Evolutionary conservation across 2,329 filamentous ascomycete species (phyloP), one percentile per base, ranked within the genome.

Genomic region (Scedosporium boydii): DNA sequence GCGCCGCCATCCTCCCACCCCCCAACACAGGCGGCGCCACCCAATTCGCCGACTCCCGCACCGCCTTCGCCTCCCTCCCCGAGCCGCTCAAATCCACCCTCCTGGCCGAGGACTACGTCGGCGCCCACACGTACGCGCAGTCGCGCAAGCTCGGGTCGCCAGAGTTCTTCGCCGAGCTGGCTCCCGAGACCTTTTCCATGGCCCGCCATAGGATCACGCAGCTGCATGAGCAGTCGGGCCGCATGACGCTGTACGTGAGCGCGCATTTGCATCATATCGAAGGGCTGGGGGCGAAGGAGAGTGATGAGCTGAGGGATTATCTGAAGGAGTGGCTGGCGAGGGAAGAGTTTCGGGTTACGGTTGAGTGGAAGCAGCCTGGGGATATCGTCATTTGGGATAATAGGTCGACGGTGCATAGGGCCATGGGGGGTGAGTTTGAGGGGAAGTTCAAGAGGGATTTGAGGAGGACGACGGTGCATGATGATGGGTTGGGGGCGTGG

Each of bases 361-460:
- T 84, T 3, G 69, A 73, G 48, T 86, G 82, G 82, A 65, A 77
- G 29, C 68, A 77, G 6, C 67, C 71, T 0, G 77, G 80, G 0
- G 83, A 86, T 67, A 57, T 86, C 62, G 69, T 86, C 16, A 75
- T 83, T 18, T 86, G 84, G 83, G 83, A 87, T 66, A 86, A 86
- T 68, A 80, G 80, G 0, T 78, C 75, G 58, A 79, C 81, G 16
- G 76, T 86, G 75, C 83, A 87, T 69, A 71, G 82, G 5, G 80
- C 81, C 0, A 77, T 74, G 1, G 72, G 74, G 1, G 82, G 82
- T 0, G 68, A 69, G 0, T 84, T 81, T 64, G 76, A 76, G 64
- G 78, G 79, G 0, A 78, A 75, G 67, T 80, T 75, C 67, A 72
- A 69, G 63, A 72, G 82, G 46, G 83, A 86, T 69, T 75, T 86